phyloP scores from a whole-genome alignment of 345 rosid species.

The Geranium brycei region DNA sequence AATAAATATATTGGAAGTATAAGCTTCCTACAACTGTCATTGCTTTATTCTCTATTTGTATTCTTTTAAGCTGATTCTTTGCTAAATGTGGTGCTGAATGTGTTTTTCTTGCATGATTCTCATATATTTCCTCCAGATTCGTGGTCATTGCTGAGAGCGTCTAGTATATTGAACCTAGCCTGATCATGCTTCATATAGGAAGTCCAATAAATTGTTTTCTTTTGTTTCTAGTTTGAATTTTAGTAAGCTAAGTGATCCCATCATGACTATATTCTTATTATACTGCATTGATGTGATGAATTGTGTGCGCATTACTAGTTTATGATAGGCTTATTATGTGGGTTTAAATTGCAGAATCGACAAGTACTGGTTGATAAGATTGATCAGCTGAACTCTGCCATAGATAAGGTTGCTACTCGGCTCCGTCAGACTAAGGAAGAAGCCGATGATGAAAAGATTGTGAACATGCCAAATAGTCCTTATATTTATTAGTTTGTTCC shows the following conservation, averaged over 20 bases:
- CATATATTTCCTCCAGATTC: too few relatives aligned
- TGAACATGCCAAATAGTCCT: constrained; percentile 29
- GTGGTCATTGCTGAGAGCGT: neutral
- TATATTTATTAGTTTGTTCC: constrained; percentile 15
- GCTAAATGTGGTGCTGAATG: neutral
- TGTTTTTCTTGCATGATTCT: neutral
- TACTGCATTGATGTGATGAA: neutral
- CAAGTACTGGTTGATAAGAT: constrained; percentile 70
- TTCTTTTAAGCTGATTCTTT: too few relatives aligned
- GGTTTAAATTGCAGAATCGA: constrained; percentile 39
- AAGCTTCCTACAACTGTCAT: too few relatives aligned
- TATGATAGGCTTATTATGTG: neutral
- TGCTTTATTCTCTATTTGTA: too few relatives aligned
- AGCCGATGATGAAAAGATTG: constrained; percentile 46
- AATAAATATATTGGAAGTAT: neutral
- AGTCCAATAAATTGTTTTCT: neutral
- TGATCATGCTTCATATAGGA: neutral
- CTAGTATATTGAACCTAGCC: too few relatives aligned
- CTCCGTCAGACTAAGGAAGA: constrained; percentile 54
- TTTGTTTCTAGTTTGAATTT: neutral
- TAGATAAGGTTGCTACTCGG: constrained; percentile 71
- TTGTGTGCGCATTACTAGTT: too few relatives aligned
- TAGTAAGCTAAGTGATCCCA: too few relatives aligned
- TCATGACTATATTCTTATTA: neutral
- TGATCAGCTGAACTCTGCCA: constrained; percentile 74